Base-by-base conservation (phyloP, 768 basidiomycete species). In the Rhizopogon salebrosus region DNA sequence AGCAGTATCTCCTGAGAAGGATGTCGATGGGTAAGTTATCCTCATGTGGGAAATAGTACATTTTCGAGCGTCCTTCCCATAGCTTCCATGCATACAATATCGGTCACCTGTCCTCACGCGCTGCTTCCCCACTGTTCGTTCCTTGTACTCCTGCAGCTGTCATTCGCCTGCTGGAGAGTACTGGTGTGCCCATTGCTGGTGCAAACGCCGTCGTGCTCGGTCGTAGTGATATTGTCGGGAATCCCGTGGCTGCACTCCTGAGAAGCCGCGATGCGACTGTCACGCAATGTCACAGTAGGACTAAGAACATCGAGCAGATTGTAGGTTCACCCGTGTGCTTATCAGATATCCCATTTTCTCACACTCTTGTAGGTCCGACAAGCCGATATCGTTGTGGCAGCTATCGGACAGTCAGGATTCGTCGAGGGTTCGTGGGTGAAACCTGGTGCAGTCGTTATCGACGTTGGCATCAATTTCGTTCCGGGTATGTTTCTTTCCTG, bases 11-110 rank as follows among this genome's bases (percentile, higher is more conserved):
- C 92, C 93, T 16, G 81, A 87, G 67, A 99, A 99, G 73, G 97
- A 99, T 61, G 88, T 99, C 55, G 97, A 99, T 69, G 97, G 94
- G 92, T 94, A 61, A 52, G 78, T 70, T 37, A 41, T 57, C 29
- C 36, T 54, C 53, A 51, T 49, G 23, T 57, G 54, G 38, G 56
- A 57, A 50, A 55, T 39, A 34, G 9, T 4, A 14, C 41, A n/a
- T 36, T 14, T 35, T 31, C 38, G 46, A 49, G 54, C 40, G 24
- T 22, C 16, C 38, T 7, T 16, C 49, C 31, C 38, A 48, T 57
- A 94, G 95, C 24, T 99, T 99, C 78, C 93, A 98, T 73, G 93
- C 95, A 4, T 95, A 95, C 71, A 99, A 98, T 71, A 97, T 98
- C 56, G 95, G 97, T 14, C 89, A 93, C 60, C 79, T 99, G 41